Evolutionary conservation across 257 asterid genomes (phyloP), one percentile per base, ranked within the genome.

Genomic region (Solanum habrochaites): DNA sequence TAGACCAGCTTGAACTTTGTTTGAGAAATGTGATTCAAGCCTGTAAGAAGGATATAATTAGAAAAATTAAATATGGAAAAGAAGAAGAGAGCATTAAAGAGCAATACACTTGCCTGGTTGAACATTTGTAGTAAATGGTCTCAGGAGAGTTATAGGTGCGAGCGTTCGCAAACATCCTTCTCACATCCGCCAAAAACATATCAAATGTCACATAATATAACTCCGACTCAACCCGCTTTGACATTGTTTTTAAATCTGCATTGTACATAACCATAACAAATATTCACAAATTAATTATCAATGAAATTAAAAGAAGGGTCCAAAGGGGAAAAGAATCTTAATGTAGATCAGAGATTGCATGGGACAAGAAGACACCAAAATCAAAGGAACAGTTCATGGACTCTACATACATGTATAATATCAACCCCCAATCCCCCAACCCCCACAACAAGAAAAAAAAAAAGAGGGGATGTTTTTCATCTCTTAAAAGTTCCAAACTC

Each of bases 71-170:
- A n/a, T 18, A 43, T 31, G 37, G 13, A 20, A 29, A 85, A 67
- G 2, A 35, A 58, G 75, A 78, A 71, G 77, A 47, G 43, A 47
- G 67, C 43, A 85, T 16, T 66, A 29, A 77, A 86, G 47, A 35
- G 9, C 27, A 80, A 80, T 40, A 77, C 10, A 77, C 92, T 87
- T 97, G 89, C 98, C 99, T 95, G 89, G 97, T 97, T 86, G 98
- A 82, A 88, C 98, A 97, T 90, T 94, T 97, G 82, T 92, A 97
- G 86, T 95, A 97, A 66, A 97, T 95, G 20, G 99, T 97, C 18
- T 97, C 98, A 0, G 99, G 98, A 66, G 98, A 95, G 91, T 97
- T 95, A 85, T 97, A 97, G 39, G 99, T 95, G 85, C 98, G 97
- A n/a, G 99, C 99, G 70, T 97, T 97, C 3, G 91, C 83, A 85